Percentiles rank a stretch among this genome's conserved stretches.
Evolutionary conservation across 106 monocot species (phyloP).

Genomic region (Acorus calamus): DNA sequence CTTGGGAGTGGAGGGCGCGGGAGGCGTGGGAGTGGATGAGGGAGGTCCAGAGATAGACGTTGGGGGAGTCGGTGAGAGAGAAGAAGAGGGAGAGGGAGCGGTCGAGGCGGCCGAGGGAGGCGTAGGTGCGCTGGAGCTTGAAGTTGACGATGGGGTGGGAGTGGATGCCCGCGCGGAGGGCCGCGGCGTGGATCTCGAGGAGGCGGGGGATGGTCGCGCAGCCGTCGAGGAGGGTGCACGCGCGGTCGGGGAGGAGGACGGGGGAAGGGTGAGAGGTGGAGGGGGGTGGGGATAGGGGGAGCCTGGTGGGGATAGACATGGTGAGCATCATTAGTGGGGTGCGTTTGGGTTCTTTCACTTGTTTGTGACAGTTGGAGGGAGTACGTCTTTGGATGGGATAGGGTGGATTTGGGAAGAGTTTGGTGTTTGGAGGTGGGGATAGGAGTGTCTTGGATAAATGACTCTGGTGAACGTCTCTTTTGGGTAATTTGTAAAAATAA

Average conservation of each 20-base stretch:
- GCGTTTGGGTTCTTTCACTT: no score
- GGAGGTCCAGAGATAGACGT: slow-evolving; percentile 61
- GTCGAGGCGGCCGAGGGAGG: slow-evolving; percentile 37
- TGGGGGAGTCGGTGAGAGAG: slow-evolving; percentile 30
- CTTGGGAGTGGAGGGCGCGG: slow-evolving; percentile 27
- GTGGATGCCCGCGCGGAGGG: slow-evolving; percentile 43
- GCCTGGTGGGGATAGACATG: slow-evolving; percentile 7
- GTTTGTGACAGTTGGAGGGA: no score
- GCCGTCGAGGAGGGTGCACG: slow-evolving; percentile 29
- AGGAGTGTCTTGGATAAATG: no score
- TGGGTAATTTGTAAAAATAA: no score
- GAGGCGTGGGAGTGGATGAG: slow-evolving; percentile 55
- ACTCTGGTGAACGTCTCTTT: no score
- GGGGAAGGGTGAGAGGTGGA: not conserved
- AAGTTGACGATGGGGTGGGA: slow-evolving; percentile 47
- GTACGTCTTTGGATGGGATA: no score
- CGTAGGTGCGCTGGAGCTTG: slow-evolving; percentile 79
- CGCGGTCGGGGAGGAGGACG: slow-evolving; percentile 17
- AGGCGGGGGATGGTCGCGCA: slow-evolving; percentile 30
- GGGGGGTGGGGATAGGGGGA: not conserved
- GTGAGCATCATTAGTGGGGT: not conserved
- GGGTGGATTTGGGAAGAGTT: no score
- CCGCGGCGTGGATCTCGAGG: slow-evolving; percentile 51
- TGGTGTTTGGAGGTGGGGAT: no score
- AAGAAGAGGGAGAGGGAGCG: slow-evolving; percentile 46